Evolutionary conservation across 2,329 filamentous ascomycete genomes (phyloP).

Genomic region (Arthrobotrys entomopaga): DNA sequence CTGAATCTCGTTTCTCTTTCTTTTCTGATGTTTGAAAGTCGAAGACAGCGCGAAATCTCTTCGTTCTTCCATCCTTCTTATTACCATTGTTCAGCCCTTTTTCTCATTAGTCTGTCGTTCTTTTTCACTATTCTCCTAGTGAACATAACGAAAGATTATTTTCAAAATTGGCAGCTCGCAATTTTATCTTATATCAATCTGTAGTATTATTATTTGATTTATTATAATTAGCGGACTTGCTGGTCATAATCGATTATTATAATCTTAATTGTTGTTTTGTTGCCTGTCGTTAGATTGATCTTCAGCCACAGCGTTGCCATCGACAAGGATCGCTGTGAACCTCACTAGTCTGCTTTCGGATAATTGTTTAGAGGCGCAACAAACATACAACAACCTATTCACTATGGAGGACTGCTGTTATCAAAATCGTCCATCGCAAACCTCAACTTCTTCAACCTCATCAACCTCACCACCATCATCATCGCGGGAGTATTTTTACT

Average conservation of each 20-base stretch:
- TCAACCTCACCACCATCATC: not conserved
- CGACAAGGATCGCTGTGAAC: not conserved
- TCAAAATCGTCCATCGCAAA: not conserved
- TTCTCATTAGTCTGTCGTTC: no score
- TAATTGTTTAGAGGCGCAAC: slow-evolving; percentile 1
- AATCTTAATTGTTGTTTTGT: no score
- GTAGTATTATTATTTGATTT: no score
- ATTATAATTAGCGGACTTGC: no score
- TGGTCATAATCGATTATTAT: no score
- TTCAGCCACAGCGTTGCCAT: not conserved
- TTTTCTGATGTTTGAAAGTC: not conserved
- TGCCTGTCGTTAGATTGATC: no score
- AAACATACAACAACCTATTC: not conserved
- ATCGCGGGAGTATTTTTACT: slow-evolving; percentile 9
- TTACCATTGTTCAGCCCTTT: not conserved
- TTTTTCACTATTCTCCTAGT: no score
- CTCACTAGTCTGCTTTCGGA: not conserved
- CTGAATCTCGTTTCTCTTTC: slow-evolving; percentile 1
- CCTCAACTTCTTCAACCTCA: not conserved
- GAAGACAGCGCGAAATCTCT: not conserved
- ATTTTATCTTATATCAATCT: no score
- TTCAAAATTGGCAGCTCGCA: no score
- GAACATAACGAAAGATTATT: no score
- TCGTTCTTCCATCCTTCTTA: slow-evolving; percentile 1
- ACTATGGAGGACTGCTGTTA: not conserved